Evolutionary conservation across 257 asterid genomes (phyloP), one percentile per base, ranked within the genome.

Genomic region (Penstemon eatonii): DNA sequence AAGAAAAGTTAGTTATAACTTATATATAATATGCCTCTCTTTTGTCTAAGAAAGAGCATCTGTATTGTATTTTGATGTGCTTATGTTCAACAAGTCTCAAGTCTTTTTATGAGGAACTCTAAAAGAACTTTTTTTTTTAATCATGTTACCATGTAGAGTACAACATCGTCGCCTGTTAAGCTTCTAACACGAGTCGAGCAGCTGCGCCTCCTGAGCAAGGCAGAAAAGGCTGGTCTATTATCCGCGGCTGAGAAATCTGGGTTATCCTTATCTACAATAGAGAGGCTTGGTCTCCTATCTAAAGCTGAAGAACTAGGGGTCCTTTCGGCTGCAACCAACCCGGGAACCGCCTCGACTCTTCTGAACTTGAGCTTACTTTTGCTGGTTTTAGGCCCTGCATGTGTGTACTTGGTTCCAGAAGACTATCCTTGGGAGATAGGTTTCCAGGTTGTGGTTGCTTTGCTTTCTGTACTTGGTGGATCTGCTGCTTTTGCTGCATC

Each of bases 401-500:
- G 54, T 73, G 98, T 82, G 63, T 92, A 68, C 67, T 42, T 92
- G 56, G 95, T 92, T 66, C 96, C 96, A 0, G 96, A 89, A 60
- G 95, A 84, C 10, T 83, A 89, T 75, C 86, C 97, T 38, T 87
- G 96, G 98, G 84, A 92, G 75, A 79, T 92, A 7, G 95, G 72
- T 5, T 44, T 92, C 81, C 98, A 89, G 77, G 75, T 86, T 54
- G 51, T 73, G 51, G 86, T 87, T 54, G 96, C 96, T 64, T 6
- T 84, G 59, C 11, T 82, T 10, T 74, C 84, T 73, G 78, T 90
- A 2, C 70, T 81, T 67, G 96, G 89, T 61, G 96, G 96, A 11
- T 87, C 96, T 63, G 95, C 96, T 62, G 92, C 98, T 56, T 87
- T 92, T 76, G 98, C 92, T 63, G 95, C 95, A 13, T 91, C 97